phyloP scores from a whole-genome alignment of 768 basidiomycete species.

The Lentinula aciculospora region DNA sequence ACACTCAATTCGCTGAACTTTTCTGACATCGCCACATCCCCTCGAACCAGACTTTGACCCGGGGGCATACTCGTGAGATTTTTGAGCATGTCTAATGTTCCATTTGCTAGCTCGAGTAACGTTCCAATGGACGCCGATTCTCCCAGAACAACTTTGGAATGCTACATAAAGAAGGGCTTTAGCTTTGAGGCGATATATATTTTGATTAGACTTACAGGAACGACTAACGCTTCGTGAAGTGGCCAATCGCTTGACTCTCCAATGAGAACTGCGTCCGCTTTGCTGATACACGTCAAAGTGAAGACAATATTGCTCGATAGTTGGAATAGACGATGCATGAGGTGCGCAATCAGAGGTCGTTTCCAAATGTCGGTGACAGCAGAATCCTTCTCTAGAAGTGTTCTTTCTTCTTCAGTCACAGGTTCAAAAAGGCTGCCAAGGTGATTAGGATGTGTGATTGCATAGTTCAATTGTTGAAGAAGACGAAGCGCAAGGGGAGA shows the following conservation, averaged over 20 bases:
- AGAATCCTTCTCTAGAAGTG: conserved; percentile 61
- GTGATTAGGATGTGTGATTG: conserved; percentile 87
- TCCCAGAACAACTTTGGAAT: conserved; percentile 76
- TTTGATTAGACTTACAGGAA: conserved; percentile 51
- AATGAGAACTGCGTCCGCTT: conserved; percentile 61
- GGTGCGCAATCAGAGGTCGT: conserved; percentile 64
- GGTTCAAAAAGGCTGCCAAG: conserved; percentile 79
- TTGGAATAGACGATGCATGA: conserved; percentile 68
- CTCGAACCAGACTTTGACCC: conserved; percentile 40
- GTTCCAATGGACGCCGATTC: conserved; percentile 86
- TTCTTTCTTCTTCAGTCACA: conserved; percentile 69
- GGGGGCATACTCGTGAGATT: conserved; percentile 60
- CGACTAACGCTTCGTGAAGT: conserved; percentile 56
- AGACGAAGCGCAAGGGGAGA: conserved; percentile 63
- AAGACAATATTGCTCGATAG: conserved; percentile 66
- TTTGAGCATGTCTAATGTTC: conserved; percentile 67
- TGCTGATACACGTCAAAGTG: conserved; percentile 65
- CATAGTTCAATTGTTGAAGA: conserved; percentile 85
- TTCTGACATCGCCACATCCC: conserved; percentile 9
- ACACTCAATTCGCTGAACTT: conserved; percentile 40
- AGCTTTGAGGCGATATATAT: neutral
- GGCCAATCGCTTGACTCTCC: conserved; percentile 71
- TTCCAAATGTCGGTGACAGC: conserved; percentile 56
- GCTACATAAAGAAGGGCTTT: conserved; percentile 36
- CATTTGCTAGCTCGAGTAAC: conserved; percentile 77